Evolutionary conservation across 176 grass and related monocot species (phyloP), one percentile per base, ranked within the genome.

Genomic region (Avena atlantica): DNA sequence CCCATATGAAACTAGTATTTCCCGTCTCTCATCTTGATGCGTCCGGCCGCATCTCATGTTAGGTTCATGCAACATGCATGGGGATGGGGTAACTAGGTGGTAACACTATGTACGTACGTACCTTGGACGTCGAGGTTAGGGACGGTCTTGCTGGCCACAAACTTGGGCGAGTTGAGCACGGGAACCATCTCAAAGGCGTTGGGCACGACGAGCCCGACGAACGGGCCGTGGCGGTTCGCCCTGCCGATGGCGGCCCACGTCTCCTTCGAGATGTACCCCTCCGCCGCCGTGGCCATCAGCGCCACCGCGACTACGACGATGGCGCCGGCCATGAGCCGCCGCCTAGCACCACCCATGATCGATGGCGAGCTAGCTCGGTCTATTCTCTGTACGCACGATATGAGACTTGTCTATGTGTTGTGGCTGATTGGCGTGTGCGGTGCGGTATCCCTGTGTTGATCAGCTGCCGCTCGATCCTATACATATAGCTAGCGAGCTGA

Each of bases 171-270:
- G 15, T 84, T 78, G 31, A 97, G 86, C 10, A 97, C 84, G 19
- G 95, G 92, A 14, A 42, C 81, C 92, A 97, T 92, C 81, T 97
- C 95, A 58, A 86, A 94, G 14, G 92, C 53, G 79, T 97, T 97
- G 47, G 95, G 95, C 51, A 97, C 92, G 15, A 97, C 84, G 8
- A 97, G 78, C 5, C 95, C 95, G 40, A 94, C 21, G 83, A 87
- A 97, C 1, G 95, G 90, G 0, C 86, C 90, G 4, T 51, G 8
- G 4, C 73, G 86, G 66, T 97, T 89, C 51, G 88, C 85, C 40
- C 3, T 24, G 1, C 78, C 40, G 50, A 90, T 19, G 14, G 71
- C 83, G 0, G 5, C 3, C 83, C 88, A 90, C 0, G 83, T 76
- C 74, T 55, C 34, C 49, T 34, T 29, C 25, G 25, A 19, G 74